Evolutionary conservation across 352 stramenopile species (phyloP), one percentile per base, ranked within the genome.

Genomic region (Globisporangium polare): DNA sequence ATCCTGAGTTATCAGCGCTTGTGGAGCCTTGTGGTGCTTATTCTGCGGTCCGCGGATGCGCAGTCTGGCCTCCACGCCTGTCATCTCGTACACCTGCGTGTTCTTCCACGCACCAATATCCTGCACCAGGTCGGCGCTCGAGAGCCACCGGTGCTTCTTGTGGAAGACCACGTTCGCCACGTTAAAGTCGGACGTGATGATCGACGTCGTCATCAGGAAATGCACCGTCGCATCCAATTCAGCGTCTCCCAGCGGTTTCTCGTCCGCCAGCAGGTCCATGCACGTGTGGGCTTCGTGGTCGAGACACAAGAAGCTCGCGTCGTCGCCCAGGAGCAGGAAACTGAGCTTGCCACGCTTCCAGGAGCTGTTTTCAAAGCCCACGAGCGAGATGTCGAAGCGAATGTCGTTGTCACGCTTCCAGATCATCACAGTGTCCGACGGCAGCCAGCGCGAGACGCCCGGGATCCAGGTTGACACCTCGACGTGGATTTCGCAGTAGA

Each of bases 381-480:
- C 71, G 12, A 92, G 69, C 2, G 78, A 82, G 22, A 89, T 71
- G 39, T 92, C 80, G 22, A 88, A 82, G 42, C 83, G 75, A 27
- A 90, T 74, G 45, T 90, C 66, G 39, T 70, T 53, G 3, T 61
- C 73, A 13, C 76, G 73, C 64, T 92, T 92, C 80, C 80, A 90
- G 49, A 92, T 90, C 64, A 79, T 88, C 22, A 92, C 65, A 3
- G 77, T 87, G 62, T 92, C 80, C 2, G 78, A 89, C 10, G 83
- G 83, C 35, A 92, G 65, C 73, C 73, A 89, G 31, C 74, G 75
- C 46, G 80, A 90, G 17, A 89, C 68, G 7, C 82, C 80, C 1
- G 83, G 83, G 22, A 92, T 75, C 83, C 83, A 90, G 10, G 83
- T 87, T 26, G 80, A 78, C 35, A 92, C 65, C 45, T 90, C 80